Conservation (phyloP, 352 stramenopile genomes). For the Globisporangium orthogonon region DNA sequence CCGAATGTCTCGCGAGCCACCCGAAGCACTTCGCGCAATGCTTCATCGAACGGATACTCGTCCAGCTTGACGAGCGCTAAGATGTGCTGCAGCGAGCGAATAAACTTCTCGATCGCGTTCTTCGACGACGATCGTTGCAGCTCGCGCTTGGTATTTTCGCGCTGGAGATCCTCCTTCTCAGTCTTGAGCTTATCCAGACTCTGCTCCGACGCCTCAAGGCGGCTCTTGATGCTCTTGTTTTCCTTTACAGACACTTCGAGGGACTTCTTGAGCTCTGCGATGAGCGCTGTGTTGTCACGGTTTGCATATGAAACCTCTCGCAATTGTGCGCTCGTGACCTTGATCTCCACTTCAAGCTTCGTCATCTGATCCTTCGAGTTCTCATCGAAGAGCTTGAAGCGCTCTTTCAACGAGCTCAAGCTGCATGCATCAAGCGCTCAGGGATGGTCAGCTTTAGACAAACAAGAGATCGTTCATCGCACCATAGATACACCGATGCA, state of each 20-base stretch:
- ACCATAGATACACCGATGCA: too few relatives aligned
- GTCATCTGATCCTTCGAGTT: conserved; percentile 73
- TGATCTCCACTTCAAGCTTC: conserved; percentile 78
- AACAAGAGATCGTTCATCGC: too few relatives aligned
- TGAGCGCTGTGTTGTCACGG: conserved; percentile 57
- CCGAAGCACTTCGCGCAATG: conserved; percentile 55
- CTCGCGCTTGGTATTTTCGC: conserved; percentile 46
- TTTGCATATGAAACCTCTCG: conserved; percentile 73
- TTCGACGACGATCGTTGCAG: conserved; percentile 49
- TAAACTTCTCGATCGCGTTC: conserved; percentile 40
- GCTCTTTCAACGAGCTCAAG: conserved; percentile 51
- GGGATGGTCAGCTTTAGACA: too few relatives aligned
- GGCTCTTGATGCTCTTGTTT: conserved; percentile 24
- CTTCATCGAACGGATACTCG: conserved; percentile 75
- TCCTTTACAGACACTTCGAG: conserved; percentile 47
- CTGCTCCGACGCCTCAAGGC: conserved; percentile 33
- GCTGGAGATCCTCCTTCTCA: conserved; percentile 58
- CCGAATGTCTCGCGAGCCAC: conserved; percentile 59
- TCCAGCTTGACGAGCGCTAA: conserved; percentile 66
- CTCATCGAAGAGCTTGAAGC: conserved; percentile 74
- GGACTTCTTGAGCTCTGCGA: conserved; percentile 52
- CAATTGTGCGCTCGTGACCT: conserved; percentile 58
- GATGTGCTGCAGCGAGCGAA: conserved; percentile 60
- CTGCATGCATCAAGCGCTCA: conserved; percentile 14
- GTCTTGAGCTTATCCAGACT: conserved; percentile 30